Conservation (phyloP, 2,329 filamentous ascomycete species). For the Fusarium lateritium region DNA sequence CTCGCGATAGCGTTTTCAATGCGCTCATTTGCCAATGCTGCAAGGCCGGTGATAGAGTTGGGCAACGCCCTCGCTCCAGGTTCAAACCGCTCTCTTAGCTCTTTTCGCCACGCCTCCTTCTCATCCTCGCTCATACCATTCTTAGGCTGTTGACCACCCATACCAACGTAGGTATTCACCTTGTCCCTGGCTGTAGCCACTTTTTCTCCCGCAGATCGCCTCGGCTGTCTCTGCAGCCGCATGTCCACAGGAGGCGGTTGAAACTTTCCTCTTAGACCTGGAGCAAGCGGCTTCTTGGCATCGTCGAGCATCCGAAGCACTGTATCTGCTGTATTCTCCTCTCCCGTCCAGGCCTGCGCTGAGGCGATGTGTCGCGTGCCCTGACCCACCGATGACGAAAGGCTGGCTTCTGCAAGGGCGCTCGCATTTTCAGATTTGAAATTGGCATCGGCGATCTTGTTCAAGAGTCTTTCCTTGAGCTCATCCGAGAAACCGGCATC, state of each 20-base stretch:
- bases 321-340: conserved; percentile 80
- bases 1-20: conserved; percentile 95
- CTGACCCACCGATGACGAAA: conserved; percentile 72
- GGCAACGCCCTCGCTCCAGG: conserved; percentile 81
- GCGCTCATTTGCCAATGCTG: conserved; percentile 87
- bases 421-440: conserved; percentile 67
- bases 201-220: conserved; percentile 61
- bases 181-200: conserved; percentile 70
- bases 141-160: conserved; percentile 64
- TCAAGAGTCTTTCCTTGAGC: conserved; percentile 70
- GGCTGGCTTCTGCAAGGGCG: conserved; percentile 64
- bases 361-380: conserved; percentile 78
- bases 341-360: conserved; percentile 82
- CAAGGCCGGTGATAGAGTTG: conserved; percentile 81
- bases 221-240: conserved; percentile 60
- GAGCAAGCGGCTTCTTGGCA: conserved; percentile 77
- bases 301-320: conserved; percentile 89
- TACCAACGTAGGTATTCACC: conserved; percentile 65
- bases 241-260: conserved; percentile 67
- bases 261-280: conserved; percentile 62
- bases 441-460: conserved; percentile 68
- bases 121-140: conserved; percentile 77
- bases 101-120: conserved; percentile 76
- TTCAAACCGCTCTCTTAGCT: conserved; percentile 86
- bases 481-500: conserved; percentile 76